Percentiles rank a stretch among this genome's conserved stretches.
phyloP scores from a whole-genome alignment of 495 filamentous ascomycete genomes.

The Aspergillus ellipticus region DNA sequence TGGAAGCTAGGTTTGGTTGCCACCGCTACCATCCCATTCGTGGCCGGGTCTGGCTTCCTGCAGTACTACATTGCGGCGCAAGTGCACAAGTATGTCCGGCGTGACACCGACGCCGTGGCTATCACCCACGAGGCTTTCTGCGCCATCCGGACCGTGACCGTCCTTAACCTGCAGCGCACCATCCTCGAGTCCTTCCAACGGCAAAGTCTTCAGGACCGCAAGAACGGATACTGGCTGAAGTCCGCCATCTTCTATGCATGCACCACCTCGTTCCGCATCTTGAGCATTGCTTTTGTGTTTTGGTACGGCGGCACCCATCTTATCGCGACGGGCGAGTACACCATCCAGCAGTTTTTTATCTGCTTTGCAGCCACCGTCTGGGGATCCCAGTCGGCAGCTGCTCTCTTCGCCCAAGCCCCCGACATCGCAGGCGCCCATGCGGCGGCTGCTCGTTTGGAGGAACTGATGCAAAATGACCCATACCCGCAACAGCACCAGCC shows the following conservation, averaged over 20 bases:
- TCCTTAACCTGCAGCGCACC: conserved; percentile 1
- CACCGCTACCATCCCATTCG: conserved; percentile 62
- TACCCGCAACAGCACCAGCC: neutral
- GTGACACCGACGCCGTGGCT: conserved; percentile 4
- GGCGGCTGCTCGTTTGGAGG: conserved; percentile 2
- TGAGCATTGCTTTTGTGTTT: conserved; percentile 45
- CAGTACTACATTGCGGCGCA: conserved; percentile 6
- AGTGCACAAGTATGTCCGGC: conserved; percentile 3
- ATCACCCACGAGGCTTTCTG: conserved; percentile 7
- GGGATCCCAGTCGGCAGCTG: conserved; percentile 40
- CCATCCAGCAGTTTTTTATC: conserved; percentile 45
- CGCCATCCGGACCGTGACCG: conserved; percentile 8
- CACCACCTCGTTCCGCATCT: conserved; percentile 12
- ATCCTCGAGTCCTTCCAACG: neutral
- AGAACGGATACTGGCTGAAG: neutral
- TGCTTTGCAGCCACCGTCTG: conserved; percentile 51
- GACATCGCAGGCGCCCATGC: conserved; percentile 43
- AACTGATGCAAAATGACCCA: neutral
- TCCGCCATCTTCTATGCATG: conserved; percentile 2
- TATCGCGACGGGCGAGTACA: conserved; percentile 43
- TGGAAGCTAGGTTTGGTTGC: conserved; percentile 61
- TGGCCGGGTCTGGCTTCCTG: conserved; percentile 67
- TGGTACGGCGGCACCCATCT: conserved; percentile 46
- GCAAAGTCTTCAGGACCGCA: neutral
- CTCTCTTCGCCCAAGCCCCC: conserved; percentile 43